These are phyloP conservation scores for Warburgia ugandensis DNA, from an alignment of 164 flowering plant genomes.

Conservation along the genomic window DNA sequence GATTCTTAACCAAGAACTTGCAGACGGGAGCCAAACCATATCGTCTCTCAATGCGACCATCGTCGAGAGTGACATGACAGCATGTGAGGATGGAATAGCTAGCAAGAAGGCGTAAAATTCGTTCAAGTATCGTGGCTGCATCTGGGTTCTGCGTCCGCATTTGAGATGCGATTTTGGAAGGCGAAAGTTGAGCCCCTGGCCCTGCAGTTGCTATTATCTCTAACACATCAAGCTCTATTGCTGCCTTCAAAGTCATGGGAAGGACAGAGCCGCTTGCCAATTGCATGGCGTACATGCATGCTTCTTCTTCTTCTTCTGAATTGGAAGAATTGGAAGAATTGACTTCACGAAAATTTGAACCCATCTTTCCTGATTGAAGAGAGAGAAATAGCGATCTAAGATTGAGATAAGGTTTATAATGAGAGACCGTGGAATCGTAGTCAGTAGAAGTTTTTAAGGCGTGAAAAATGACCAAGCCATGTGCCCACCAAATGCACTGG, in stretches of 20 bases:
- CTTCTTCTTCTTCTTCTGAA: slow-evolving; percentile 51
- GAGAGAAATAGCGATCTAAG: too few species aligned
- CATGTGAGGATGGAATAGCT: slow-evolving; percentile 44
- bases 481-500: too few species aligned
- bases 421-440: too few species aligned
- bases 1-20: slow-evolving; percentile 15
- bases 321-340: too few species aligned
- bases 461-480: too few species aligned
- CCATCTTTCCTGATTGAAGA: too few species aligned
- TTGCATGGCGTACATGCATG: slow-evolving; percentile 50
- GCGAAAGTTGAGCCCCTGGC: slow-evolving; percentile 35
- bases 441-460: too few species aligned
- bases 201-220: slow-evolving; percentile 62
- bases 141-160: slow-evolving; percentile 57
- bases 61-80: too few species aligned
- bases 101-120: slow-evolving; percentile 66
- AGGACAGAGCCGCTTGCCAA: slow-evolving; percentile 47
- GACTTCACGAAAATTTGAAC: too few species aligned
- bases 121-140: slow-evolving; percentile 56
- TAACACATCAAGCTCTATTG: slow-evolving; percentile 56
- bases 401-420: too few species aligned
- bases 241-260: slow-evolving; percentile 64
- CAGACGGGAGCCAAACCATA: slow-evolving; percentile 16
- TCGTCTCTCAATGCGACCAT: not conserved
- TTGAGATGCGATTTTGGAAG: slow-evolving; percentile 48